A percentile compares a stretch with the other conserved stretches of the same genome.
These are phyloP conservation scores for Leucosporidium yakuticum DNA, from an alignment of 768 basidiomycete species.

Conservation along the genomic window DNA sequence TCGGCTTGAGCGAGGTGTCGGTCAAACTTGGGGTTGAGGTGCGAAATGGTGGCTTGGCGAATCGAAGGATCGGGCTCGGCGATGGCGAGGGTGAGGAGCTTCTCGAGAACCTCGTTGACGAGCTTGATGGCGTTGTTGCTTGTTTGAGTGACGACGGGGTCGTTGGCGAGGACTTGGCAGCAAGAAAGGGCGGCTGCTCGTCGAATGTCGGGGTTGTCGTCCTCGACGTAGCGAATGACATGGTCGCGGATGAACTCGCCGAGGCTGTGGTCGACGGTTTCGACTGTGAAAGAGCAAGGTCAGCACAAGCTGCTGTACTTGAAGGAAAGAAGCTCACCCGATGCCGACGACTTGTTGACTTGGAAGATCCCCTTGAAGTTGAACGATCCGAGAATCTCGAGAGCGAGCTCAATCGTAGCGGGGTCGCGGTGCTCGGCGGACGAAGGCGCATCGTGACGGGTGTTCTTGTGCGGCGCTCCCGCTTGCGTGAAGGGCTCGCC, in stretches of 20 bases:
- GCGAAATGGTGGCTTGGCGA: constrained; percentile 74
- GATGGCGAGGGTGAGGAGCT: constrained; percentile 73
- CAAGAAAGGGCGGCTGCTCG: constrained; percentile 86
- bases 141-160: constrained; percentile 92
- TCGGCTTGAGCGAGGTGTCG: constrained; percentile 96
- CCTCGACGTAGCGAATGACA: constrained; percentile 86
- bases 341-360: constrained; percentile 4
- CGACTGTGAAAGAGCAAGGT: not conserved
- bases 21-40: constrained; percentile 88
- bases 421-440: constrained; percentile 46
- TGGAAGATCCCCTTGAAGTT: constrained; percentile 74
- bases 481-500: constrained; percentile 81
- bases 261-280: constrained; percentile 68
- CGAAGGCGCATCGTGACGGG: constrained; percentile 19
- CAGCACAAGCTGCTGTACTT: not conserved
- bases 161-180: constrained; percentile 81
- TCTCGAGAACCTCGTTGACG: constrained; percentile 96
- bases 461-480: constrained; percentile 64
- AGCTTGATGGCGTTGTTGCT: constrained; percentile 94
- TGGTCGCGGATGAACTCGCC: constrained; percentile 92
- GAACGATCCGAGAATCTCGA: constrained; percentile 80
- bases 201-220: constrained; percentile 80
- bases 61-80: constrained; percentile 82
- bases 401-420: constrained; percentile 58
- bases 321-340: not conserved